Conservation (phyloP, 768 basidiomycete species). For the Gelatoporia subvermispora region DNA sequence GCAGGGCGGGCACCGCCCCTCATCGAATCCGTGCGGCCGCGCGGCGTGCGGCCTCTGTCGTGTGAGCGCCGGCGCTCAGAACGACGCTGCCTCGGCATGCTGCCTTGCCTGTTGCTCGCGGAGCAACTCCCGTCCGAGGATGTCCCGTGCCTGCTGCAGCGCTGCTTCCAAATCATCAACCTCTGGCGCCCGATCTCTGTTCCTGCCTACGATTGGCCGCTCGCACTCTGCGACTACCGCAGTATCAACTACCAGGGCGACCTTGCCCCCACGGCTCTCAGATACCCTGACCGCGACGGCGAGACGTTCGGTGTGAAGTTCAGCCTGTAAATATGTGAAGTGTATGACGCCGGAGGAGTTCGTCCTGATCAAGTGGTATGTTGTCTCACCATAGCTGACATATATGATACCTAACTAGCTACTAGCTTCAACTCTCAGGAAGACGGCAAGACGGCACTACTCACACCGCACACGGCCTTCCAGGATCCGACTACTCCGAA, state of each 20-base stretch:
- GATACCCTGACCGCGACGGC: conserved; percentile 38
- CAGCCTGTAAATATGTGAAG: conserved; percentile 43
- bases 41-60: too few species aligned
- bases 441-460: conserved; percentile 42
- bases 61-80: background rate
- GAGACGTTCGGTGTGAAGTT: conserved; percentile 38
- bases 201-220: conserved; percentile 42
- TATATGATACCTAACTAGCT: background rate
- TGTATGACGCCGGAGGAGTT: conserved; percentile 42
- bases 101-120: conserved; percentile 23
- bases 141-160: conserved; percentile 31
- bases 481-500: conserved; percentile 47
- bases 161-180: conserved; percentile 50
- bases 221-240: conserved; percentile 44
- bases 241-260: conserved; percentile 35
- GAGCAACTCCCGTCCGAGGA: conserved; percentile 39
- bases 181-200: conserved; percentile 49
- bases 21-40: too few species aligned
- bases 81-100: conserved; percentile 2
- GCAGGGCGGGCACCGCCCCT: too few species aligned
- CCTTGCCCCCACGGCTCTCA: conserved; percentile 32
- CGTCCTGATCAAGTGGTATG: conserved; percentile 47
- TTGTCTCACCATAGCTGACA: background rate
- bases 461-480: conserved; percentile 65
- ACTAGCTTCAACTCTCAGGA: conserved; percentile 31